Percentiles rank a stretch among this genome's conserved stretches.
Evolutionary conservation across 2,329 filamentous ascomycete species (phyloP).

Genomic region (Lasiodiplodia hormozganensis): DNA sequence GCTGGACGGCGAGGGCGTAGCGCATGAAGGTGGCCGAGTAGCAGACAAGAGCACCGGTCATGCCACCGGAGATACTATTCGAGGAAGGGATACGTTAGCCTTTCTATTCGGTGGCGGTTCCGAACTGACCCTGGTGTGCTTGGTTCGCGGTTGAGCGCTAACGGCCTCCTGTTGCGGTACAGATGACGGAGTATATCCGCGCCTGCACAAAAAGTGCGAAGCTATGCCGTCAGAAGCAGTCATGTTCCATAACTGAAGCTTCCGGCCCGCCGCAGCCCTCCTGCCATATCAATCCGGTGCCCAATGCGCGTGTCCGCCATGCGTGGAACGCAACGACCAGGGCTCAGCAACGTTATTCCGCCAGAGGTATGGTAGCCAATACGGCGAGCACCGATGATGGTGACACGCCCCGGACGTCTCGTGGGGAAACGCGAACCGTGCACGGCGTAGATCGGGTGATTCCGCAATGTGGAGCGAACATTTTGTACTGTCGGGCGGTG

Average conservation of each 20-base stretch:
- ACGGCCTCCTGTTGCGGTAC: neutral
- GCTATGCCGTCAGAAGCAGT: neutral
- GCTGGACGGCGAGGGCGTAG: slow-evolving; percentile 68
- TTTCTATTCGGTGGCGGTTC: neutral
- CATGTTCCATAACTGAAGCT: neutral
- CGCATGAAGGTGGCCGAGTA: slow-evolving; percentile 72
- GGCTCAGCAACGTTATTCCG: neutral
- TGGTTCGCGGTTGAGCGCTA: neutral
- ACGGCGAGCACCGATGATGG: neutral
- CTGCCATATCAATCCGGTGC: neutral
- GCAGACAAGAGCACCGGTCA: slow-evolving; percentile 66
- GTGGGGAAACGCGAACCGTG: slow-evolving; percentile 16
- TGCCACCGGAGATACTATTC: slow-evolving; percentile 67
- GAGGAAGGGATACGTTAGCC: slow-evolving; percentile 3
- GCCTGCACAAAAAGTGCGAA: neutral
- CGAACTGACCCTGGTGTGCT: neutral
- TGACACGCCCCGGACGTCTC: neutral
- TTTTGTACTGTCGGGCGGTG: neutral
- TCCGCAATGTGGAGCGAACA: neutral
- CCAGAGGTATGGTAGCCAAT: neutral
- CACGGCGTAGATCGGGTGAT: slow-evolving; percentile 4
- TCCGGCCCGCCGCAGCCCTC: neutral
- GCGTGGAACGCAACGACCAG: neutral
- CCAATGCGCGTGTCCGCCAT: neutral
- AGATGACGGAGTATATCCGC: neutral